Base-by-base conservation (phyloP, 1,284 basidiomycete species). In the Microbotryum scabiosae region DNA sequence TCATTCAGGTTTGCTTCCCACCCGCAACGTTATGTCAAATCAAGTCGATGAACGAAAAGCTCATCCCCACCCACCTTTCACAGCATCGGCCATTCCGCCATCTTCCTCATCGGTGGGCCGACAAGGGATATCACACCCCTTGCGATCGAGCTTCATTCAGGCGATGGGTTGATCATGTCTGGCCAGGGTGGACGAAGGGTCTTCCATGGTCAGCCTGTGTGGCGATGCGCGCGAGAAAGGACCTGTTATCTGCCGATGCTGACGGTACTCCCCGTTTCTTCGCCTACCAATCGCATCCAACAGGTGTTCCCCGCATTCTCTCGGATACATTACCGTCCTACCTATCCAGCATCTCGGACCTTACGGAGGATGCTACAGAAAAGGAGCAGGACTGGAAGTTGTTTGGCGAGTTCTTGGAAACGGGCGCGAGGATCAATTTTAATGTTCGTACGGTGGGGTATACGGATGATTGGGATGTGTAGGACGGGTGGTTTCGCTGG, bases 141-240 rank as follows among this genome's bases (percentile, higher is more conserved):
- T 12, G 83, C 90, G 0, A 83, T 96, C 59, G 78, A 94, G 16
- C 79, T 96, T 1, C 82, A 88, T 23, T 90, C 88, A 0, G 91
- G 91, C 8, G 92, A 96, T 72, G 82, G 87, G 0, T 78, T 93
- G n/a, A 84, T 94, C 70, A 93, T 96, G 90, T 86, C 87, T 1
- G 92, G 91, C 0, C 76, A 78, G 26, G 88, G 88, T 67, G 80
- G 92, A 56, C 55, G 67, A 7, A 79, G 89, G 47, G 86, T 85
- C 28, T 96, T 89, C 73, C 91, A 96, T 69, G 91, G 87, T 85
- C 49, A 54, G 79, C 52, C 28, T n/a, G 16, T 10, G 36, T 41
- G 7, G 30, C 30, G 30, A 30, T 30, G 16, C 71, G 23, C n/a
- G 20, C 4, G 30, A 26, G 23, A 16, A 16, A 21, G 4, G 18